Percentiles rank a stretch among this genome's conserved stretches.
phyloP scores from a whole-genome alignment of 139 green algal species.

The Deuterostichococcus epilithicus region DNA sequence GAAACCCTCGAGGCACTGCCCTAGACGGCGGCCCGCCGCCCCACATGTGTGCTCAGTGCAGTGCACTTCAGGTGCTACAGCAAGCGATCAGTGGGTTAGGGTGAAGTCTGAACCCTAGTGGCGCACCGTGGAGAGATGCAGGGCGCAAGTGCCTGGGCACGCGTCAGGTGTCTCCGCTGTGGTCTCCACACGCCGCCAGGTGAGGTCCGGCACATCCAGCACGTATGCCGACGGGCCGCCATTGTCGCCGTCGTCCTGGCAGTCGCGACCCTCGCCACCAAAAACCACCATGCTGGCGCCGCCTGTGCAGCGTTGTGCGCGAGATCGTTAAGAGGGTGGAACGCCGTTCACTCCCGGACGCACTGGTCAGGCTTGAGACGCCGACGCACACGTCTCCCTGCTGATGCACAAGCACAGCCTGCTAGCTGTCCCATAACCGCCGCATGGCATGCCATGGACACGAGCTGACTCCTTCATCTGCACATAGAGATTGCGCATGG shows the following conservation, averaged over 20 bases:
- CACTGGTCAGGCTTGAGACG: neutral
- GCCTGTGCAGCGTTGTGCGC: no score
- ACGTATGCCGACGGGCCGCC: conserved; percentile 12
- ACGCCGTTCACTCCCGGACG: neutral
- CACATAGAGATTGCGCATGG: neutral
- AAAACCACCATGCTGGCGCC: conserved; percentile 11
- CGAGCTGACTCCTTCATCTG: neutral
- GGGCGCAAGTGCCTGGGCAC: conserved; percentile 4
- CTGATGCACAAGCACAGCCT: neutral
- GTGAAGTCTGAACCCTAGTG: neutral
- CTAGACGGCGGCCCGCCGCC: neutral
- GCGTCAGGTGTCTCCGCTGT: neutral
- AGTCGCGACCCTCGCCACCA: conserved; percentile 12
- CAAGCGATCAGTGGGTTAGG: neutral
- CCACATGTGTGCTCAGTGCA: neutral
- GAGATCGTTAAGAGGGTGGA: neutral
- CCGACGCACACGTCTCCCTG: neutral
- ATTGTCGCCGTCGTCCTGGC: neutral
- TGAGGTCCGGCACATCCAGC: conserved; percentile 14
- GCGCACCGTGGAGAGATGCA: conserved; percentile 20
- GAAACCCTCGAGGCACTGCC: neutral
- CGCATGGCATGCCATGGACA: neutral
- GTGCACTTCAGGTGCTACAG: neutral
- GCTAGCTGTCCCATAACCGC: neutral
- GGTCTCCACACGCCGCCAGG: conserved; percentile 1